Base-by-base conservation (phyloP, 1,139 yeast genomes). In the Kodamaea derodonti region DNA sequence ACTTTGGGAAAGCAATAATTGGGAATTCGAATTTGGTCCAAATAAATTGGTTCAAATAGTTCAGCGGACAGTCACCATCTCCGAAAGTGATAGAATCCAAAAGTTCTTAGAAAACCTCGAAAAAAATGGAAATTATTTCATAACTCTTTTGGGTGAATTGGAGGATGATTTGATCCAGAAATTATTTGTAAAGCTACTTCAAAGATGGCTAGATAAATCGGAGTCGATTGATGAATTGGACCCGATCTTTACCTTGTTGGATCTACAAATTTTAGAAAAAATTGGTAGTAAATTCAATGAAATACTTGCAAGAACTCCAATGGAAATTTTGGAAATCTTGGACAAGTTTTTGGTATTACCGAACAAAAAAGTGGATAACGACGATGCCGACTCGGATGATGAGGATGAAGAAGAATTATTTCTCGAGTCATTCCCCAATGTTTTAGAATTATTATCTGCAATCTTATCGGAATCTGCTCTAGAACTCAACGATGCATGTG, bases 241-340 rank as follows among this genome's bases (percentile, higher is more conserved):
- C 41, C 84, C 88, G 5, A 71, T 81, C 37, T 48, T 70, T 13
- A 68, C 75, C 29, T 60, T 87, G 31, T 62, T 78, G 5, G 82
- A 84, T 50, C 64, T 85, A 40, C 75, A 83, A 40, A 52, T 86
- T 13, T 58, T 88, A 32, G 92, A 87, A 48, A 60, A 63, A 14
- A 57, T 86, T 29, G 76, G 80, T n/a, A 72, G 71, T 12, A 67
- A 67, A 20, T 82, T 83, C 46, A 81, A 76, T 41, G 76, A 78
- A 8, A 70, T 69, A 30, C 57, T 90, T 25, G 72, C 86, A 9
- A 73, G 72, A 24, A 75, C 83, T 3, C 84, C 94, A 0, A 54
- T 56, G 4, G 85, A 80, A 35, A 69, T 83, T 41, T 60, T 85
- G 18, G 62, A 61, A 13, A 69, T 85, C 17, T 73, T 84, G 1